Evolutionary conservation across 257 asterid species (phyloP), one percentile per base, ranked within the genome.

Genomic region (Solanum virginianum): DNA sequence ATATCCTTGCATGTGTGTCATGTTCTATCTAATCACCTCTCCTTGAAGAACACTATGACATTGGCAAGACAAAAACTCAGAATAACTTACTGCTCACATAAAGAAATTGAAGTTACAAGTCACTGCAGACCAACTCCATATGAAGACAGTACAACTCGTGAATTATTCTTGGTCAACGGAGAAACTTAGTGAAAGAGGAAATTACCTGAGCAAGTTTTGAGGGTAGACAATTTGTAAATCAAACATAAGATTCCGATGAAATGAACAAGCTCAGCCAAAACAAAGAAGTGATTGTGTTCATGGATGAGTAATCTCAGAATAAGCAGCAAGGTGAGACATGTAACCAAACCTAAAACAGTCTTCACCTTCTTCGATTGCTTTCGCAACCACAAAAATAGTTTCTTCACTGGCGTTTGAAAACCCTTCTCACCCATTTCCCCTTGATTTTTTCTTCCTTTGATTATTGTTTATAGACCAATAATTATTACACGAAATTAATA

Each of bases 141-240:
- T 9, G 14, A 59, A 59, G 66, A 17, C 56, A 59, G 29, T n/a
- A 59, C 15, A 60, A n/a, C 6, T 20, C 29, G 15, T n/a, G 8
- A n/a, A 7, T 29, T 32, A 18, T 41, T 7, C 24, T 20, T 81
- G 54, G 70, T 59, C 69, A 63, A 81, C 54, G 54, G 16, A 16
- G 15, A 43, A 60, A 2, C 16, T 72, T 6, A 13, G 6, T 15
- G 10, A 65, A 13, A 63, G 18, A 63, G 18, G 80, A 43, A 22
- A 12, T 14, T 87, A 95, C 98, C 98, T 29, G 98, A 93, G 86
- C 98, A 95, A 63, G 95, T 92, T 87, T 91, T 95, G 56, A 86
- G 91, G 2, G 93, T 93, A 53, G 91, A 83, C 88, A 95, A 97
- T 91, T 95, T 95, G 88, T 92, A 93, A 85, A 95, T 95, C 87